A percentile compares a stretch with the other conserved stretches of the same genome.
Evolutionary conservation across 257 asterid genomes (phyloP).

Genomic region (Nicotiana benthamiana): DNA sequence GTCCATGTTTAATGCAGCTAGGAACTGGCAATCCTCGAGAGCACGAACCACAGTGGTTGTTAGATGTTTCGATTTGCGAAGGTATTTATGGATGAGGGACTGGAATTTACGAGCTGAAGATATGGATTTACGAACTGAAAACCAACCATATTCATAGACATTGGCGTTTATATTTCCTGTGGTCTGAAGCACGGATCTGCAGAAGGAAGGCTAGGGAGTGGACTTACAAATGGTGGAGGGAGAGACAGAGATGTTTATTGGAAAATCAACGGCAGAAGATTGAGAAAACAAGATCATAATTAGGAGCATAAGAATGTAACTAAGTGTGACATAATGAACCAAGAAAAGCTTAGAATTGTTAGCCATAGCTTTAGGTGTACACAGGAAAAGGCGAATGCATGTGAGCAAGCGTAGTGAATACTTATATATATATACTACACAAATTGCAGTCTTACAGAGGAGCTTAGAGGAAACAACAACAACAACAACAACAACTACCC

Average conservation of each 20-base stretch:
- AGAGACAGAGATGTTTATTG: constrained; percentile 16
- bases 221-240: constrained; percentile 39
- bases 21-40: constrained; percentile 44
- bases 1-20: constrained; percentile 52
- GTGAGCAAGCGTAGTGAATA: no score
- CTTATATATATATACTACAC: no score
- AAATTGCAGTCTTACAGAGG: no score
- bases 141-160: constrained; percentile 42
- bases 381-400: no score
- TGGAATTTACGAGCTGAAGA: constrained; percentile 32
- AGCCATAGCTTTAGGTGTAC: background rate
- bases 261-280: constrained; percentile 7
- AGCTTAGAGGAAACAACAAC: no score
- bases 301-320: background rate
- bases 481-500: no score
- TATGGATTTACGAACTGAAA: constrained; percentile 41
- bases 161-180: constrained; percentile 32
- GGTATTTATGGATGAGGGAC: constrained; percentile 27
- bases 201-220: constrained; percentile 48
- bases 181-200: constrained; percentile 36
- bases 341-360: background rate
- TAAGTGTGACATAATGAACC: background rate
- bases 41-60: constrained; percentile 41
- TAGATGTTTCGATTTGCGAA: constrained; percentile 16
- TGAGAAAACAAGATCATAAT: constrained; percentile 3